Conservation (phyloP, 2,329 filamentous ascomycete genomes). For the Aureobasidium namibiae region DNA sequence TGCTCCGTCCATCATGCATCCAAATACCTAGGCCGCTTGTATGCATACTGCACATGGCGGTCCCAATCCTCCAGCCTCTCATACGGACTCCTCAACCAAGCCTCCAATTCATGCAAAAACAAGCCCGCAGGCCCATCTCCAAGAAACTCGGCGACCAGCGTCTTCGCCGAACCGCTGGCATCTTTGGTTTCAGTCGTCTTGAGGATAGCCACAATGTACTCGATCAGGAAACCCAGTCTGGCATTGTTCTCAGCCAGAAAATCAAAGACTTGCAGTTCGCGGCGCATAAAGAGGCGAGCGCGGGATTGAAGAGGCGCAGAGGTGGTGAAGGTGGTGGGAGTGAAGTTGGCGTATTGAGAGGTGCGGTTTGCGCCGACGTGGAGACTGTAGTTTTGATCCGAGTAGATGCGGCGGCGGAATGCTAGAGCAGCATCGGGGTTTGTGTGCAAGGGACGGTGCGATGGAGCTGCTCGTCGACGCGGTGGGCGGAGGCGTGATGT, state of each 20-base stretch:
- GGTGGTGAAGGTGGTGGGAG: slow-evolving; percentile 54
- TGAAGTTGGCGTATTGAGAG: slow-evolving; percentile 69
- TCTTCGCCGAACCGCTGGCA: slow-evolving; percentile 68
- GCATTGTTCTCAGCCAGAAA: slow-evolving; percentile 49
- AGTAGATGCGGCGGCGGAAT: slow-evolving; percentile 65
- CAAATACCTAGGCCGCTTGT: not conserved
- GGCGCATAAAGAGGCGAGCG: slow-evolving; percentile 71
- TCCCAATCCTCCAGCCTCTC: slow-evolving; percentile 70
- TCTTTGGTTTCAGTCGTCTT: slow-evolving; percentile 76
- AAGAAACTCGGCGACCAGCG: slow-evolving; percentile 69
- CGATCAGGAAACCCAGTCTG: slow-evolving; percentile 76
- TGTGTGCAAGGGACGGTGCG: not conserved
- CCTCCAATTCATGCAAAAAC: slow-evolving; percentile 76
- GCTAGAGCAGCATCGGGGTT: slow-evolving; percentile 36
- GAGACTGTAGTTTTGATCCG: slow-evolving; percentile 61
- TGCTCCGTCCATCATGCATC: not conserved
- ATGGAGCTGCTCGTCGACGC: not conserved
- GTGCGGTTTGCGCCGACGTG: slow-evolving; percentile 74
- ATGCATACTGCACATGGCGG: slow-evolving; percentile 61
- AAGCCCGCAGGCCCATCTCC: slow-evolving; percentile 64
- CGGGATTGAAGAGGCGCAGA: slow-evolving; percentile 64
- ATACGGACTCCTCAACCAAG: slow-evolving; percentile 77
- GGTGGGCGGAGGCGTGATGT: not conserved
- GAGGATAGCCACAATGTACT: slow-evolving; percentile 77
- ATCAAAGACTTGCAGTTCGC: slow-evolving; percentile 75